Evolutionary conservation across 2,329 filamentous ascomycete genomes (phyloP).

Genomic region (Aschersonia sp.): DNA sequence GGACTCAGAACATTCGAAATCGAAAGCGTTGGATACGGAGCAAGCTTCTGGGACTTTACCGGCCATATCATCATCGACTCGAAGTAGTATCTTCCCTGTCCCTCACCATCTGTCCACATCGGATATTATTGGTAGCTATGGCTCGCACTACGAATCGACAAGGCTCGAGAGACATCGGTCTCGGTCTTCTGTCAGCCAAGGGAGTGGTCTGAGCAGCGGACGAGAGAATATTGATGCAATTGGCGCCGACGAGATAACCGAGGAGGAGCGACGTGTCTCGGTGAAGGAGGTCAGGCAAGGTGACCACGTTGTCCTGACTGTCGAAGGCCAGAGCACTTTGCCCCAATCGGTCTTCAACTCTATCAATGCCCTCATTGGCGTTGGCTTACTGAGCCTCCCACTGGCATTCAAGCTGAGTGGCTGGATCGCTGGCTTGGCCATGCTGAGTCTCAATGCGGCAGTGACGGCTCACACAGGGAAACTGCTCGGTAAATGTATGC

Average conservation of each 20-base stretch:
- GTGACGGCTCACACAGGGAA: conserved; percentile 78
- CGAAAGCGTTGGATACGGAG: conserved; percentile 32
- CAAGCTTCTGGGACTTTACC: conserved; percentile 17
- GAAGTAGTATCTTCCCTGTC: conserved; percentile 36
- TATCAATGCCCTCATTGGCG: conserved; percentile 81
- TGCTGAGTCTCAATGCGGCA: conserved; percentile 58
- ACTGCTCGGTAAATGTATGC: conserved; percentile 74
- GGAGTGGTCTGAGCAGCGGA: conserved; percentile 10
- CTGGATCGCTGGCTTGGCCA: conserved; percentile 68
- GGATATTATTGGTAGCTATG: conserved; percentile 59
- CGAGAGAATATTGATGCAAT: conserved; percentile 19
- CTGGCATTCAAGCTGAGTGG: conserved; percentile 78
- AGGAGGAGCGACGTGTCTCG: conserved; percentile 51
- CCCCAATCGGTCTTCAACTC: conserved; percentile 96
- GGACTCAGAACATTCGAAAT: conserved; percentile 13
- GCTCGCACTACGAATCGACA: conserved; percentile 39
- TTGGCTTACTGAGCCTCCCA: conserved; percentile 78
- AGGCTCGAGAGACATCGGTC: conserved; percentile 14
- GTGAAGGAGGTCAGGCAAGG: conserved; percentile 83
- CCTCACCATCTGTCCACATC: conserved; percentile 51
- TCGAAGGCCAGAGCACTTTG: conserved; percentile 87
- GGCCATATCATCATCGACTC: conserved; percentile 13
- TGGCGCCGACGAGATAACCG: conserved; percentile 12
- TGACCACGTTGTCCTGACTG: conserved; percentile 67
- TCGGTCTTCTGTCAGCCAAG: conserved; percentile 32